Base-by-base conservation (phyloP, 306 rosid genomes). In the Trichosanthes truncata region DNA sequence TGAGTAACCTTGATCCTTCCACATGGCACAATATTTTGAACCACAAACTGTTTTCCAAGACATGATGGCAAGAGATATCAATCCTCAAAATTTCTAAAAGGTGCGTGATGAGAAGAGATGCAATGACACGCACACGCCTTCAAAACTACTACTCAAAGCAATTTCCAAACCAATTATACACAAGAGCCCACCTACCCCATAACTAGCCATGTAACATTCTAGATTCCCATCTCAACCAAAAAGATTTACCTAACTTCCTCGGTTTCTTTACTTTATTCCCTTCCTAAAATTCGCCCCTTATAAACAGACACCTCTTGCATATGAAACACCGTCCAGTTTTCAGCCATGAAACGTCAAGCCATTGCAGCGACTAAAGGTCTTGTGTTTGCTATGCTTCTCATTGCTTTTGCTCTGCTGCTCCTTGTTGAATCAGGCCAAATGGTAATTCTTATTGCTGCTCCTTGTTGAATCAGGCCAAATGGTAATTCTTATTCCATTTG, bases 341-440 rank as follows among this genome's bases (percentile, higher is more conserved):
- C 45, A 5, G 40, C 3, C 73, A 11, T 13, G 31, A 59, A n/a
- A 14, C 67, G 38, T 62, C 66, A 13, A 77, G 73, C 61, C 55
- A 81, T 62, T 60, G 56, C 51, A n/a, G 80, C 80, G 40, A 26
- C 76, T 45, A 79, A 36, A 43, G 48, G 77, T 43, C 62, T 75
- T 1, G 23, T 4, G 75, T 40, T 66, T 62, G 81, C 3, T 9
- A 9, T 80, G 46, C 83, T 89, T 83, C 77, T 90, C 69, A 3
- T 85, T 60, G 85, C 90, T 84, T 83, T 87, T 51, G 56, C 83
- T 35, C 9, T 82, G 56, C 86, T 83, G 52, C 87, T 78, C 62
- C 80, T 77, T 17, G 81, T 68, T 21, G 51, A 84, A 21, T 83
- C 91, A 56, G 78, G 72, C 43, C 85, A 85, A 57, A 23, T 18